These are phyloP conservation scores for Fragaria iinumae DNA, from an alignment of 306 rosid species.

Conservation along the genomic window DNA sequence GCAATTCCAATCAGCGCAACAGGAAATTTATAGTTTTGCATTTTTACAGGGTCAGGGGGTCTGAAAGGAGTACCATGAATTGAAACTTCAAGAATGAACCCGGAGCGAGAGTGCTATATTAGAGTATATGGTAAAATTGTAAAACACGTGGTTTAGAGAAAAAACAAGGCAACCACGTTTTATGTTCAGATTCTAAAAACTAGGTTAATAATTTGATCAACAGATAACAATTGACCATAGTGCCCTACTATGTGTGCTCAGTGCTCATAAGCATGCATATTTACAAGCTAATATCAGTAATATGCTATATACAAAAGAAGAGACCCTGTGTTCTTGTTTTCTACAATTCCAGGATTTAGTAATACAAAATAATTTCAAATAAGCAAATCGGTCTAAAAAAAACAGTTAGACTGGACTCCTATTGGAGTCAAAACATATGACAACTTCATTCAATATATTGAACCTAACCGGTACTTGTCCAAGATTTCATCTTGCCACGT, in stretches of 20 bases:
- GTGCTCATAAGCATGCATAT: not conserved
- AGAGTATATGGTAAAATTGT: not conserved
- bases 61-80: not conserved
- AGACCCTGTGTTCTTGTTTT: too few species aligned
- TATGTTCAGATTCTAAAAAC: not conserved
- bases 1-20: too few species aligned
- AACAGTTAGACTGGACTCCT: too few species aligned
- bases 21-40: too few species aligned
- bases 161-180: not conserved
- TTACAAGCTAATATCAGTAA: not conserved
- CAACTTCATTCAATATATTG: too few species aligned
- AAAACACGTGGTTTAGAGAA: not conserved
- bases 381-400: too few species aligned
- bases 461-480: too few species aligned
- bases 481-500: too few species aligned
- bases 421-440: too few species aligned
- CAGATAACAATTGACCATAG: not conserved
- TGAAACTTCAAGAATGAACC: not conserved
- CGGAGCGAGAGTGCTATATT: not conserved
- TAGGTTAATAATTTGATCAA: not conserved
- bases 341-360: too few species aligned
- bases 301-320: not conserved
- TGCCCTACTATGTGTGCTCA: not conserved
- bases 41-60: too few species aligned
- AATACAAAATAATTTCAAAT: too few species aligned